A percentile compares a stretch with the other conserved stretches of the same genome.
Evolutionary conservation across 495 filamentous ascomycete species (phyloP).

Genomic region (Trichocladium uniseriatum): DNA sequence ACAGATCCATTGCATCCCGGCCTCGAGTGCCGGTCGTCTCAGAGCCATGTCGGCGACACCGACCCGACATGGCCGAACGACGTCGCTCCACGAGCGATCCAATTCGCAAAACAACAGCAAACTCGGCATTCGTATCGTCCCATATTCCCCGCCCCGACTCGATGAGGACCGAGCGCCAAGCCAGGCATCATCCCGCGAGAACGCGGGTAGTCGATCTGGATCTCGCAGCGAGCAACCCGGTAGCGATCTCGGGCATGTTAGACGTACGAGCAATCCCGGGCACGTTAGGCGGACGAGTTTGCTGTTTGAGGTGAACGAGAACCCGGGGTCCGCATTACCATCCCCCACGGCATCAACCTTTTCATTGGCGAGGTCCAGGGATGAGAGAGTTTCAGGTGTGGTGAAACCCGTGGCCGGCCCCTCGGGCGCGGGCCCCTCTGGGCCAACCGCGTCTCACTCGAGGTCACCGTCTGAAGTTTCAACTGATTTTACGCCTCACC

Average conservation of each 20-base stretch:
- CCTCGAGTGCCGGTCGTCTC: slow-evolving; percentile 20
- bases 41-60: slow-evolving; percentile 32
- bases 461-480: slow-evolving; percentile 30
- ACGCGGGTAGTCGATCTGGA: slow-evolving; percentile 13
- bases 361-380: slow-evolving; percentile 31
- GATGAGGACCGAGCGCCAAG: slow-evolving; percentile 27
- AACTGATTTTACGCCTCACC: slow-evolving; percentile 17
- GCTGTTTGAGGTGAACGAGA: slow-evolving; percentile 9
- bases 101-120: slow-evolving; percentile 44
- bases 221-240: slow-evolving; percentile 17
- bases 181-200: slow-evolving; percentile 23
- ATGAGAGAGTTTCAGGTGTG: slow-evolving; percentile 39
- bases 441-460: slow-evolving; percentile 20
- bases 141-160: slow-evolving; percentile 40
- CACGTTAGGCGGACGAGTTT: slow-evolving; percentile 10
- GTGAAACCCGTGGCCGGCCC: slow-evolving; percentile 35
- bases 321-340: slow-evolving; percentile 32
- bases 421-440: slow-evolving; percentile 18
- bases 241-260: slow-evolving; percentile 7
- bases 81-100: slow-evolving; percentile 48
- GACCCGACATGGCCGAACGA: slow-evolving; percentile 25
- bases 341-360: slow-evolving; percentile 27
- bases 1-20: slow-evolving; percentile 22
- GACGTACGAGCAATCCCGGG: slow-evolving; percentile 10
- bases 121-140: slow-evolving; percentile 44